Base-by-base conservation (phyloP, 2,329 filamentous ascomycete genomes). In the Diplodia corticola region DNA sequence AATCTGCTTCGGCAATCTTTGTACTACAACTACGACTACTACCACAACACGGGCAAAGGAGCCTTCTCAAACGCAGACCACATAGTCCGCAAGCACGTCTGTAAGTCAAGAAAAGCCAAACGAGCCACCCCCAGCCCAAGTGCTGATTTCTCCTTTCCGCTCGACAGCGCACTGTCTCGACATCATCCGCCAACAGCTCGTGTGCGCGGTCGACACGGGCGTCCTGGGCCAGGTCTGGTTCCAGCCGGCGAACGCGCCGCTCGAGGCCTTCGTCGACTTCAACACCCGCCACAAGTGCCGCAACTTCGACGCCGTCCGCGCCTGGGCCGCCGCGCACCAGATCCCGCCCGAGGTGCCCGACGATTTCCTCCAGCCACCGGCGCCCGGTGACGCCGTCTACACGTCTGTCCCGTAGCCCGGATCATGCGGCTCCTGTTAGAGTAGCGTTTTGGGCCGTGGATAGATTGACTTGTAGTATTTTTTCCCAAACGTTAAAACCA, bases 151-250 rank as follows among this genome's bases (percentile, higher is more conserved):
- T 17, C 9, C 22, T 12, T 10, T 17, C 13, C 13, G 6, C 6
- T 40, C 13, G 6, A 30, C 57, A 84, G 81, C 83, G 5, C 86
- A 89, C 68, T 89, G 87, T 67, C 77, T 89, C 35, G 87, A 89
- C 68, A 85, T 84, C 3, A 67, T 89, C 51, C 83, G 86, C 0
- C 86, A 89, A 71, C 84, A 87, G 17, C 79, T 89, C 15, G 88
- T 88, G 85, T 89, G 87, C 74, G 85, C 83, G 30, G 79, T 84
- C 22, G 87, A 89, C 69, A 83, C 85, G 2, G 86, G 82, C 1
- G 81, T 89, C 0, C 78, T 89, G 0, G 86, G 86, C 13, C 86
- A 89, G 70, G 81, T 89, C 5, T 89, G 86, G 86, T 82, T 82
- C 37, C 78, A 85, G 63, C 73, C 76, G 26, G 73, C 75, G 3